phyloP scores from a whole-genome alignment of 2,329 filamentous ascomycete genomes.

The Microthyrium microscopicum region DNA sequence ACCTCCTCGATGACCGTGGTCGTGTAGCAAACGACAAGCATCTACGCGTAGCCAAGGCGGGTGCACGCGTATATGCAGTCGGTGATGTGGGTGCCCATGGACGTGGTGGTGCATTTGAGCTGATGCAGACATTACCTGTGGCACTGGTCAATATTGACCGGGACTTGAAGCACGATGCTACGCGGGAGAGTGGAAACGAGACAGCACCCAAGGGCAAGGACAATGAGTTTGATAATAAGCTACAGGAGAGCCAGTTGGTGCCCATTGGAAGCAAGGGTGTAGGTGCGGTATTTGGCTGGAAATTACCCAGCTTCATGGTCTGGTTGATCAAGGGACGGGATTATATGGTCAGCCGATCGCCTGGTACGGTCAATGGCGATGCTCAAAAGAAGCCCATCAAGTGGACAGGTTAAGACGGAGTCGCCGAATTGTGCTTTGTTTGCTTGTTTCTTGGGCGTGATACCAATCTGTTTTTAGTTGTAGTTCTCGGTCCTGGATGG shows the following conservation, averaged over 20 bases:
- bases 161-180: slow-evolving; percentile 18
- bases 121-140: slow-evolving; percentile 23
- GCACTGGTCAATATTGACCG: slow-evolving; percentile 28
- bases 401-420: slow-evolving; percentile 5
- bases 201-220: slow-evolving; percentile 11
- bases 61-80: slow-evolving; percentile 19
- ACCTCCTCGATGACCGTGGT: slow-evolving; percentile 28
- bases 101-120: slow-evolving; percentile 25
- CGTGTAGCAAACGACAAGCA: slow-evolving; percentile 32
- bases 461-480: too few species aligned
- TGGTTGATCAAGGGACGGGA: slow-evolving; percentile 20
- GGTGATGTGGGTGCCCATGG: slow-evolving; percentile 22
- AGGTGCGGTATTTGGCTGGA: slow-evolving; percentile 18
- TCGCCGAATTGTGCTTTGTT: too few species aligned
- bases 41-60: slow-evolving; percentile 23
- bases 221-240: slow-evolving; percentile 16
- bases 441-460: too few species aligned
- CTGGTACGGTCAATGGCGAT: slow-evolving; percentile 4
- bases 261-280: slow-evolving; percentile 21
- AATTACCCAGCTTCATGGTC: slow-evolving; percentile 19
- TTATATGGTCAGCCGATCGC: slow-evolving; percentile 14
- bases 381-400: slow-evolving; percentile 5
- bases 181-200: neutral
- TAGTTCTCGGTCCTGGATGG: too few species aligned
- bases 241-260: slow-evolving; percentile 17